A percentile compares a stretch with the other conserved stretches of the same genome.
phyloP scores from a whole-genome alignment of 768 basidiomycete genomes.

The Boletus sp. region DNA sequence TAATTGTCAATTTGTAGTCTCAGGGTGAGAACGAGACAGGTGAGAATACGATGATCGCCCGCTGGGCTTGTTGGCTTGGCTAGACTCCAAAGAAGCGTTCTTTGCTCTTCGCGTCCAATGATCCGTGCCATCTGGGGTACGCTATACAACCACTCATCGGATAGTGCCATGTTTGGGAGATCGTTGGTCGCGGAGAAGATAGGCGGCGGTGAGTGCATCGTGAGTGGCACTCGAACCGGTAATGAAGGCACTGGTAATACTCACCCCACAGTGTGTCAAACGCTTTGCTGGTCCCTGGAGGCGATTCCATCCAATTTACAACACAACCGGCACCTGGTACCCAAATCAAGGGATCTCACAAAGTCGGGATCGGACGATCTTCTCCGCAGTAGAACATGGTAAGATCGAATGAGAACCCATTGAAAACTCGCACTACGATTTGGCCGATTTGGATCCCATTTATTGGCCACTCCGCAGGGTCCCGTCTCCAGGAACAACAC shows the following conservation, averaged over 20 bases:
- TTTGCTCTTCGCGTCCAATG: not conserved
- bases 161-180: slow-evolving; percentile 2
- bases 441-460: slow-evolving; percentile 6
- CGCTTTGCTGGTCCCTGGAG: not conserved
- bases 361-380: not conserved
- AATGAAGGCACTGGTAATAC: slow-evolving; percentile 6
- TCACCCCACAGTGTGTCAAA: slow-evolving; percentile 13
- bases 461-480: slow-evolving; percentile 11
- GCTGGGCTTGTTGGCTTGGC: not conserved
- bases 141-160: not conserved
- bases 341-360: not conserved
- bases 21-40: not conserved
- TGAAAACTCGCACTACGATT: not conserved
- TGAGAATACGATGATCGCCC: not conserved
- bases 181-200: slow-evolving; percentile 8
- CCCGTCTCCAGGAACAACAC: slow-evolving; percentile 14
- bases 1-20: not conserved
- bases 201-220: not conserved
- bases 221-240: not conserved
- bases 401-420: too few species aligned
- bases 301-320: not conserved
- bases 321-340: not conserved
- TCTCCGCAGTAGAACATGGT: not conserved
- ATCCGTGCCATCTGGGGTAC: slow-evolving; percentile 1
- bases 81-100: not conserved